phyloP scores from a whole-genome alignment of 768 basidiomycete genomes.

The Dacryopinax primogenitus region DNA sequence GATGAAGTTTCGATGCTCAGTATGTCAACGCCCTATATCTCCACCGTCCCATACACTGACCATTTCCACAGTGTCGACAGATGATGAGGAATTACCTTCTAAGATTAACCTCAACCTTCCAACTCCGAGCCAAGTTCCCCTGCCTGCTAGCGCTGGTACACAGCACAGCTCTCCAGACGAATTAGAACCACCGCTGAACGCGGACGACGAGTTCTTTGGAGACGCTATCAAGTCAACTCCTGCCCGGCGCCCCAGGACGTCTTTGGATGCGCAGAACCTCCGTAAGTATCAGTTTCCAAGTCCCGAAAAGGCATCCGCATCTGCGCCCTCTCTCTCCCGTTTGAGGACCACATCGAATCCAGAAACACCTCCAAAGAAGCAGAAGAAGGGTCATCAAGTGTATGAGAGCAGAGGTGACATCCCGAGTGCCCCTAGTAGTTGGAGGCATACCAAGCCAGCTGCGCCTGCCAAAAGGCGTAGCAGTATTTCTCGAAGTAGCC shows the following conservation, averaged over 20 bases:
- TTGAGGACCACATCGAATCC: conserved; percentile 3
- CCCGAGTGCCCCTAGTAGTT: not conserved
- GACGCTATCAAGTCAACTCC: not conserved
- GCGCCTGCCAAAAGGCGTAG: not conserved
- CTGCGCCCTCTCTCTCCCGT: not conserved
- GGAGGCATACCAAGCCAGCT: not conserved
- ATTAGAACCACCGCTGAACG: not conserved
- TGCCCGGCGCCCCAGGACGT: not conserved
- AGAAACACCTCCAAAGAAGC: not conserved
- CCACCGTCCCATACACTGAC: not conserved
- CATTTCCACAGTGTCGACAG: not conserved
- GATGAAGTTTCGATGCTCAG: not conserved
- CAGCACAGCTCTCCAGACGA: not conserved
- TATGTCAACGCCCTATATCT: not conserved
- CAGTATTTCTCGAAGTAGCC: not conserved
- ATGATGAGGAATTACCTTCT: not conserved
- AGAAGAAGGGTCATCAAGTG: not conserved
- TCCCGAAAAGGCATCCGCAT: not conserved
- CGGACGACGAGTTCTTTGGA: not conserved
- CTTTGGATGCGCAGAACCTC: not conserved
- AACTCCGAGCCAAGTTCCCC: not conserved
- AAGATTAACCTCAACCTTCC: not conserved
- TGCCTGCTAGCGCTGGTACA: not conserved
- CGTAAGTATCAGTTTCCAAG: not conserved
- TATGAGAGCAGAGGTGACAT: conserved; percentile 1